A percentile compares a stretch with the other conserved stretches of the same genome.
Conservation (phyloP, 2,329 filamentous ascomycete species). For the Akanthomyces dipterigenus region DNA sequence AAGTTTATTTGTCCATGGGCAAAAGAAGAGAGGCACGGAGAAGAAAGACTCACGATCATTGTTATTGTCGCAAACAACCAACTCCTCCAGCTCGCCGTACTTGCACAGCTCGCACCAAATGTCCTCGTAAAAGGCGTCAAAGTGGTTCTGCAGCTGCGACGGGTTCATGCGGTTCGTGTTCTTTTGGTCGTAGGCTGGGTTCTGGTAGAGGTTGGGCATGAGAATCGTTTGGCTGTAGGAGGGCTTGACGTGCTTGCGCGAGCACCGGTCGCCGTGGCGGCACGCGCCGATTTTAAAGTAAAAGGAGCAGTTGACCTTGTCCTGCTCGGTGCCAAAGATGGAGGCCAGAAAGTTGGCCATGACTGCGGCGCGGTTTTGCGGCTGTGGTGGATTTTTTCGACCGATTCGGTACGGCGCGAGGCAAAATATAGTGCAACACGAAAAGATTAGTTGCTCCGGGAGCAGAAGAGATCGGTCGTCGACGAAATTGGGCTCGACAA, state of each 20-base stretch:
- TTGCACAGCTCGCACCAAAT: slow-evolving; percentile 99
- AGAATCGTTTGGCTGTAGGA: slow-evolving; percentile 97
- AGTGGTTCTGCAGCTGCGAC: slow-evolving; percentile 95
- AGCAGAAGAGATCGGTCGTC: not conserved
- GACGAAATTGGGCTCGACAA: not conserved
- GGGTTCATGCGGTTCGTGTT: slow-evolving; percentile 79
- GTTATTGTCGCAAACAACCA: slow-evolving; percentile 98
- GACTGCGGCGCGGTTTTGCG: slow-evolving; percentile 17
- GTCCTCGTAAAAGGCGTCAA: slow-evolving; percentile 99
- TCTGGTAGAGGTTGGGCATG: slow-evolving; percentile 97
- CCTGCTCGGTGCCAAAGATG: slow-evolving; percentile 99
- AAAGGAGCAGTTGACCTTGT: slow-evolving; percentile 99
- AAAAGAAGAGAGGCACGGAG: not conserved
- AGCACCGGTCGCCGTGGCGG: slow-evolving; percentile 96
- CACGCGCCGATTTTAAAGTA: slow-evolving; percentile 98
- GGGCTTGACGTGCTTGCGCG: slow-evolving; percentile 97
- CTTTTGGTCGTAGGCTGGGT: slow-evolving; percentile 93
- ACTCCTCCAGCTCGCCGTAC: slow-evolving; percentile 94
- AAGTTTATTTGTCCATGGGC: too few species aligned
- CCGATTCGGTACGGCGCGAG: not conserved
- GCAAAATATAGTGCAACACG: too few species aligned
- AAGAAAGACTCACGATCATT: slow-evolving; percentile 70
- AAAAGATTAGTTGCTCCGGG: too few species aligned
- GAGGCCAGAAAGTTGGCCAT: slow-evolving; percentile 99
- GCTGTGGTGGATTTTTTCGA: not conserved